Base-by-base conservation (phyloP, 345 rosid genomes). In the Salix dunnii region DNA sequence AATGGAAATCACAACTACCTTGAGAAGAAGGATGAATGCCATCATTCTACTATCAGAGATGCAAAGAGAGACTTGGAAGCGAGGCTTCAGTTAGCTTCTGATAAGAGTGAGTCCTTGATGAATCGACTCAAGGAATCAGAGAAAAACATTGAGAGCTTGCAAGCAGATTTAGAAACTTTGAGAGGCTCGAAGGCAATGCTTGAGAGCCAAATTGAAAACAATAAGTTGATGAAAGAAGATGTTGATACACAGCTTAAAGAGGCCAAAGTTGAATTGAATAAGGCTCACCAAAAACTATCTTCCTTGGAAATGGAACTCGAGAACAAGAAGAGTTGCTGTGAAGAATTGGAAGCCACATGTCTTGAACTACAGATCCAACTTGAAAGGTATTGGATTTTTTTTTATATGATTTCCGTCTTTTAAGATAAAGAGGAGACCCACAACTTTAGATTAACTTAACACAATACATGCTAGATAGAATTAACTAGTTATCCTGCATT, bases 231-330 rank as follows among this genome's bases (percentile, higher is more conserved):
- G 67, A 83, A 84, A 72, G 81, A 84, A 80, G 89, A 81, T 75
- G 76, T 81, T 28, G 80, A 81, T 25, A 68, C 86, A 69, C 86
- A 84, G 63, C 80, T 83, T 58, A 69, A 78, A 20, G 65, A 40
- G 46, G 80, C 86, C 73, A 85, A 75, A 78, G 78, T 46, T 71
- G 89, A 85, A 72, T 35, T 72, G 76, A 75, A 70, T 12, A 85
- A 86, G 78, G 84, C 87, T 68, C 77, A 28, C 73, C 81, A 80
- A 10, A 78, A 81, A 75, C 70, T 83, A 25, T 70, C 82, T 27
- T 76, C 86, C 21, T 67, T 84, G 73, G 88, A 87, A 77, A 85
- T 73, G 76, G 85, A 88, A 76, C 74, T 85, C 75, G 90, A 85
- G 73, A 82, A 84, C 70, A 82, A 78, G 73, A 79, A 11, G 53